A percentile compares a stretch with the other conserved stretches of the same genome.
Conservation (phyloP, 768 basidiomycete species). For the Hericium alpestre region DNA sequence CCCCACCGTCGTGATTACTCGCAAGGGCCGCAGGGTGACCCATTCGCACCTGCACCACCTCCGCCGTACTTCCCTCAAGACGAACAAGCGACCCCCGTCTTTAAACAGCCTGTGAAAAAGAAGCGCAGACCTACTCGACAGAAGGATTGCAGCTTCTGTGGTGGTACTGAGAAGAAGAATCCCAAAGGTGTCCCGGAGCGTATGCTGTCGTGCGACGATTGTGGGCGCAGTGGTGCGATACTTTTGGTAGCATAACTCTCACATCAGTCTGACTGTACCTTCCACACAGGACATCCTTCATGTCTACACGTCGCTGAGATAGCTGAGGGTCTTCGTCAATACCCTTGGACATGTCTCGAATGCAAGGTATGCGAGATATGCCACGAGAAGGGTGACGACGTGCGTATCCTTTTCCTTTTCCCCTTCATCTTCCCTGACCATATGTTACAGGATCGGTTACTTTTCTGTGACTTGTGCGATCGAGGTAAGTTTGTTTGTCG, state of each 20-base stretch:
- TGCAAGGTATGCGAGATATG: constrained; percentile 92
- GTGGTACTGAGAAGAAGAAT: constrained; percentile 52
- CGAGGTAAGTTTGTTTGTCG: constrained; percentile 23
- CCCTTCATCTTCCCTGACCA: constrained; percentile 14
- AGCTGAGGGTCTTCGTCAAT: constrained; percentile 51
- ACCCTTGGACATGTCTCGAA: constrained; percentile 82
- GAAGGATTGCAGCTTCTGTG: constrained; percentile 69
- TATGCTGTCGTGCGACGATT: constrained; percentile 73
- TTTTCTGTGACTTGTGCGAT: constrained; percentile 94
- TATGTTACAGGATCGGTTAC: constrained; percentile 49
- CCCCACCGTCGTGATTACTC: constrained; percentile 39
- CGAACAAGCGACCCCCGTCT: constrained; percentile 25
- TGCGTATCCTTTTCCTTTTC: constrained; percentile 23
- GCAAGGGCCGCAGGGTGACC: constrained; percentile 73
- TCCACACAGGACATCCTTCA: constrained; percentile 63
- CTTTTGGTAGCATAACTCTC: constrained; percentile 5
- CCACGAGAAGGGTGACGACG: constrained; percentile 76
- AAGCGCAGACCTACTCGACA: constrained; percentile 42
- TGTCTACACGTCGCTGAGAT: constrained; percentile 63
- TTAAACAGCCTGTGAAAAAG: constrained; percentile 34
- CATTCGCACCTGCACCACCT: constrained; percentile 60
- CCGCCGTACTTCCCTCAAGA: constrained; percentile 39
- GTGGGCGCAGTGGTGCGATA: constrained; percentile 67
- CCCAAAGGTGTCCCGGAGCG: constrained; percentile 44
- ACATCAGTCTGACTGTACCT: background rate